A percentile compares a stretch with the other conserved stretches of the same genome.
Evolutionary conservation across 352 stramenopile genomes (phyloP).

Genomic region (Aphanomyces astaci): DNA sequence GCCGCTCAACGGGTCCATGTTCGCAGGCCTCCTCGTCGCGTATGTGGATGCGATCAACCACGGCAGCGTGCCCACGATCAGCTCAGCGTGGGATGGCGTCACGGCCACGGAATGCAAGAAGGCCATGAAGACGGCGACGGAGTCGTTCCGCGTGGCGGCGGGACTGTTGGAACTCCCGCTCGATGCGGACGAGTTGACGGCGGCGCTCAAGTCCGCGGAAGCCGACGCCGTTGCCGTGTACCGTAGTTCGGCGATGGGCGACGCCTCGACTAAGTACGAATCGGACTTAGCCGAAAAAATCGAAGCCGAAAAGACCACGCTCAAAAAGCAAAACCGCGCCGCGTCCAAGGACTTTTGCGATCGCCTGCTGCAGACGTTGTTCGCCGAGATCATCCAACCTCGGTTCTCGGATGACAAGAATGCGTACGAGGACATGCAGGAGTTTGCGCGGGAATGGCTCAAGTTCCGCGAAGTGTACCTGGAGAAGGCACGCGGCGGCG

Average conservation of each 20-base stretch:
- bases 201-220: slow-evolving; percentile 50
- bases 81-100: slow-evolving; percentile 79
- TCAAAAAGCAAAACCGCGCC: slow-evolving; percentile 39
- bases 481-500: slow-evolving; percentile 51
- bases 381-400: slow-evolving; percentile 71
- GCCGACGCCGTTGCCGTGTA: slow-evolving; percentile 48
- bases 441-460: slow-evolving; percentile 61
- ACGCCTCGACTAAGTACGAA: slow-evolving; percentile 56
- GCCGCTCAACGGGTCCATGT: slow-evolving; percentile 75
- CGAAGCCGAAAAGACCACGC: slow-evolving; percentile 48
- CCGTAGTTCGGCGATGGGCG: slow-evolving; percentile 52
- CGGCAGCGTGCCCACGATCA: slow-evolving; percentile 80
- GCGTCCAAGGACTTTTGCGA: slow-evolving; percentile 76
- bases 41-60: slow-evolving; percentile 85
- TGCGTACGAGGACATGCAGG: slow-evolving; percentile 67
- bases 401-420: slow-evolving; percentile 37
- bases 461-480: slow-evolving; percentile 70
- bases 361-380: slow-evolving; percentile 66
- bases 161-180: slow-evolving; percentile 54
- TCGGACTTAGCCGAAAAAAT: slow-evolving; percentile 56
- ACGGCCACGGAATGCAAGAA: slow-evolving; percentile 75
- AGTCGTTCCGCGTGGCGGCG: slow-evolving; percentile 57
- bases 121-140: slow-evolving; percentile 47
- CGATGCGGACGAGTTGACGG: slow-evolving; percentile 54
- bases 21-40: slow-evolving; percentile 64